Evolutionary conservation across 257 asterid species (phyloP).

Genomic region (Nicotiana tomentosiformis): DNA sequence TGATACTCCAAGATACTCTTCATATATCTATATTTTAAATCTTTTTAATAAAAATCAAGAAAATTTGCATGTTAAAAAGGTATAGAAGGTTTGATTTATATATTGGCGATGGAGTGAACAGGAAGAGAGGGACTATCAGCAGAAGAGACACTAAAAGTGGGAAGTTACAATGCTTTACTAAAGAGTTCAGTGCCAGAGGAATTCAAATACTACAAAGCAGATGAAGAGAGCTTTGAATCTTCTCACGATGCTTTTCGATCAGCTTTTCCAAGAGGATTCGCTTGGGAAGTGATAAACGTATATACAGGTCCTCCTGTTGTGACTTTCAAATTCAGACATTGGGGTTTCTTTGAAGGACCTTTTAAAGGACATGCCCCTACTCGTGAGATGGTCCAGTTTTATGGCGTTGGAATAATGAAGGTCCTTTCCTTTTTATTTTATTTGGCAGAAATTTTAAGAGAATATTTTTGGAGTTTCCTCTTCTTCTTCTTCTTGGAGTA

Average conservation of each 20-base stretch:
- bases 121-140: conserved; percentile 67
- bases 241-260: conserved; percentile 60
- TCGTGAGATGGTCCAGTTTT: conserved; percentile 61
- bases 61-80: too few species aligned
- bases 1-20: background rate
- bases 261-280: conserved; percentile 84
- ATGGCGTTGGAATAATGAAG: conserved; percentile 61
- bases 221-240: conserved; percentile 76
- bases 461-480: too few species aligned
- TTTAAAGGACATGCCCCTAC: conserved; percentile 75
- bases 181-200: conserved; percentile 80
- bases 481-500: too few species aligned
- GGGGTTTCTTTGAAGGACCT: conserved; percentile 93
- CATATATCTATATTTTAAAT: background rate
- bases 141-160: conserved; percentile 60
- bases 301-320: conserved; percentile 72
- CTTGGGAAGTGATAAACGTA: conserved; percentile 77
- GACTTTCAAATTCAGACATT: conserved; percentile 76
- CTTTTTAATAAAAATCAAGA: too few species aligned
- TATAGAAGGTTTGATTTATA: too few species aligned
- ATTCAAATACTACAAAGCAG: conserved; percentile 67
- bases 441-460: too few species aligned
- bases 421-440: too few species aligned
- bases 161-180: conserved; percentile 75
- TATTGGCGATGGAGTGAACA: background rate